A percentile compares a stretch with the other conserved stretches of the same genome.
These are phyloP conservation scores for Litchi chinensis DNA, from an alignment of 345 rosid genomes.

Conservation along the genomic window DNA sequence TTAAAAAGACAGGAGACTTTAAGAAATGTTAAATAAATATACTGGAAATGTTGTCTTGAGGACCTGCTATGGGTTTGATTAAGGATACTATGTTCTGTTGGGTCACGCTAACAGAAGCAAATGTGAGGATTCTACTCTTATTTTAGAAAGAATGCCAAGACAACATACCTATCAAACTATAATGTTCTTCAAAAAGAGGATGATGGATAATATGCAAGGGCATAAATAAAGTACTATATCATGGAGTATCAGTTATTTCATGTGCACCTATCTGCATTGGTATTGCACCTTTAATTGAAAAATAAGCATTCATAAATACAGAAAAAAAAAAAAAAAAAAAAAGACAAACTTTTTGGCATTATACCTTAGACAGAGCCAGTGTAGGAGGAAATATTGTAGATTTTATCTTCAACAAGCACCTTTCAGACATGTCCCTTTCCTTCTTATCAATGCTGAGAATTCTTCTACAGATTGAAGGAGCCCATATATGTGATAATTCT, in stretches of 20 bases:
- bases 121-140: neutral
- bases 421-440: conserved; percentile 54
- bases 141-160: neutral
- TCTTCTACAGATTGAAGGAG: conserved; percentile 55
- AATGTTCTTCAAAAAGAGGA: neutral
- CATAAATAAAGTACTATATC: neutral
- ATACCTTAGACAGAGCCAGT: conserved; percentile 48
- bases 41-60: neutral
- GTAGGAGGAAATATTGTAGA: conserved; percentile 47
- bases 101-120: neutral
- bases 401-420: conserved; percentile 51
- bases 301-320: neutral
- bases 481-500: conserved; percentile 54
- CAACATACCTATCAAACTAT: neutral
- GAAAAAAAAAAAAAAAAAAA: conserved; percentile 1
- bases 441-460: conserved; percentile 59
- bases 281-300: neutral
- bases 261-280: neutral
- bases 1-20: conserved; percentile 22
- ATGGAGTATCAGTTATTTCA: neutral
- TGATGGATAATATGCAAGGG: neutral
- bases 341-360: neutral
- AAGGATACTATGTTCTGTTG: neutral
- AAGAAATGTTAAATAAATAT: neutral
- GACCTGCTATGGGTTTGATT: neutral